Percentiles rank a stretch among this genome's conserved stretches.
Evolutionary conservation across 2,329 filamentous ascomycete genomes (phyloP).

Genomic region (Colletotrichum falcatum): DNA sequence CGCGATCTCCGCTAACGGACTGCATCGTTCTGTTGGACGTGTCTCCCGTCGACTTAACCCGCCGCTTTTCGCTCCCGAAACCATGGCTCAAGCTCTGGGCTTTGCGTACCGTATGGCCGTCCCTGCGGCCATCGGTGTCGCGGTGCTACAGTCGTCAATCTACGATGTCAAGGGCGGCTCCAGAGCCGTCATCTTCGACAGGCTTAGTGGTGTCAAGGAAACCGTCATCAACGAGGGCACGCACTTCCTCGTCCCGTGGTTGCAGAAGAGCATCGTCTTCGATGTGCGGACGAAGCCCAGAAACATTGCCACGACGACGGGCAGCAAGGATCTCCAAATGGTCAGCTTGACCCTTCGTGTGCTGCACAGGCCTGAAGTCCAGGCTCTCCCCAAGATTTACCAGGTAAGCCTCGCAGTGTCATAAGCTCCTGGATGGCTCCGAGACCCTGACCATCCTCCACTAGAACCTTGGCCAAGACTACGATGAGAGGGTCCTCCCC

Average conservation of each 20-base stretch:
- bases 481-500: constrained; percentile 97
- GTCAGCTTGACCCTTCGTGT: constrained; percentile 97
- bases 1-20: constrained; percentile 19
- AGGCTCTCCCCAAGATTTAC: constrained; percentile 95
- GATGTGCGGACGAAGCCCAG: constrained; percentile 97
- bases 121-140: constrained; percentile 76
- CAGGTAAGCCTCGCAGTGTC: constrained; percentile 71
- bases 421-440: background rate
- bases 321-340: constrained; percentile 99
- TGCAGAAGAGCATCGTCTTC: constrained; percentile 94
- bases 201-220: constrained; percentile 91
- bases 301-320: constrained; percentile 97
- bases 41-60: background rate
- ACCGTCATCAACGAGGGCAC: constrained; percentile 94
- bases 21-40: background rate
- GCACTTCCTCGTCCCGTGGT: constrained; percentile 95
- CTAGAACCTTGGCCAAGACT: constrained; percentile 95
- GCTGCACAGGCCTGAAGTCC: constrained; percentile 92
- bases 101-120: constrained; percentile 76
- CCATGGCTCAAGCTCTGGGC: constrained; percentile 66
- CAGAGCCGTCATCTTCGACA: constrained; percentile 97
- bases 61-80: constrained; percentile 6
- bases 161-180: constrained; percentile 98
- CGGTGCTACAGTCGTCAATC: constrained; percentile 80
- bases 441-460: constrained; percentile 29